A percentile compares a stretch with the other conserved stretches of the same genome.
Conservation (phyloP, 2,329 filamentous ascomycete genomes). For the Trichoderma simmonsii region DNA sequence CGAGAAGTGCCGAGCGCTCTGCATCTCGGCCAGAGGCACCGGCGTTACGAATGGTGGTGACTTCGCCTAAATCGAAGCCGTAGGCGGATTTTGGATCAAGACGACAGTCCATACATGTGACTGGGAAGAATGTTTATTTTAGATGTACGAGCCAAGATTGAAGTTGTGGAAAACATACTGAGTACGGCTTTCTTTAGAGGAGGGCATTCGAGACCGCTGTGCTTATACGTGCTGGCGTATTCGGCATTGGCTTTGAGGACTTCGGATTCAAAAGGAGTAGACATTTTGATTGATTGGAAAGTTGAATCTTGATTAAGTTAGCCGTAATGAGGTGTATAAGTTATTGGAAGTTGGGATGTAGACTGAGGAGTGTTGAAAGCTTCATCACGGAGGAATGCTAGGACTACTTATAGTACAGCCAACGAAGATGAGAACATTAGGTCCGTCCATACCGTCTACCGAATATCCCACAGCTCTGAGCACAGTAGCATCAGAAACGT, state of each 20-base stretch:
- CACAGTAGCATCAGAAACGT: not conserved
- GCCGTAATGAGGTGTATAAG: not conserved
- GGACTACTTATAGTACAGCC: constrained; percentile 4
- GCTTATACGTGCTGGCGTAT: constrained; percentile 2
- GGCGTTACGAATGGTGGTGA: not conserved
- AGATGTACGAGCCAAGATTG: accelerated
- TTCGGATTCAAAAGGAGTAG: not conserved
- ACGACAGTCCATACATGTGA: constrained; percentile 7
- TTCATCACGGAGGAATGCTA: not conserved
- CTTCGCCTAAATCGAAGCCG: not conserved
- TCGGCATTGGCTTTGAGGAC: not conserved
- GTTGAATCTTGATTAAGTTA: not conserved
- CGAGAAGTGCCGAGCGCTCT: not conserved
- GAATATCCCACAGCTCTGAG: not conserved
- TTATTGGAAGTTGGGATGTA: not conserved
- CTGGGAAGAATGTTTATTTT: not conserved
- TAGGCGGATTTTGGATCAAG: not conserved
- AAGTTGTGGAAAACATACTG: not conserved
- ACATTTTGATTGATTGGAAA: not conserved
- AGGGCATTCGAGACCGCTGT: constrained; percentile 6
- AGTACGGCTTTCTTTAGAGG: not conserved
- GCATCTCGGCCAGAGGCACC: not conserved
- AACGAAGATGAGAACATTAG: not conserved
- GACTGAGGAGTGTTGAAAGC: too few species aligned
- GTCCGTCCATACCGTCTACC: too few species aligned